phyloP scores from a whole-genome alignment of 345 rosid genomes.

The Boechera retrofracta region DNA sequence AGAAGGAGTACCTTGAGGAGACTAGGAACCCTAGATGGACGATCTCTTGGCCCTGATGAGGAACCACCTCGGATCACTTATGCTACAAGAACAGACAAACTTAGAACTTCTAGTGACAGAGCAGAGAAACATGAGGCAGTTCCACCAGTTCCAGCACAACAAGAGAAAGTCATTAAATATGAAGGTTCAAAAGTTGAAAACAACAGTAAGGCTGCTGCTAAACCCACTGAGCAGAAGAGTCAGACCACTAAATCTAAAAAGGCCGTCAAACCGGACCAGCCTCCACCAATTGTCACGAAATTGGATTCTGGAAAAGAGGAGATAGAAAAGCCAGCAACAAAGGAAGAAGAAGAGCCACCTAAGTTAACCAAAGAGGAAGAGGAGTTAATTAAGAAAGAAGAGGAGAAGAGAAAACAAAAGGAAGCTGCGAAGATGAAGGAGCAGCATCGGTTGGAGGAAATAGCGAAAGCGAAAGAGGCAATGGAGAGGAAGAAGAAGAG shows the following conservation, averaged over 20 bases:
- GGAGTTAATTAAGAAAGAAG: constrained; percentile 73
- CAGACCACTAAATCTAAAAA: constrained; percentile 49
- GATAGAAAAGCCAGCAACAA: constrained; percentile 47
- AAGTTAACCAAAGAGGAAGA: constrained; percentile 73
- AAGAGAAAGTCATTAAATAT: constrained; percentile 42
- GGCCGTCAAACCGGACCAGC: constrained; percentile 48
- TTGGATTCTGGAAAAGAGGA: constrained; percentile 51
- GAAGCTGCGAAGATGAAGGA: constrained; percentile 69
- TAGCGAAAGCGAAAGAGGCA: constrained; percentile 81
- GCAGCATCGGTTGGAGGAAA: constrained; percentile 73
- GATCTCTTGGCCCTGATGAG: constrained; percentile 86
- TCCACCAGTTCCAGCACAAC: constrained; percentile 42
- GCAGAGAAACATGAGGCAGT: constrained; percentile 41
- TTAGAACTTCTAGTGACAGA: constrained; percentile 46
- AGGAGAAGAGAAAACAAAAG: constrained; percentile 69
- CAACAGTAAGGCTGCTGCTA: constrained; percentile 37
- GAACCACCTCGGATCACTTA: constrained; percentile 58
- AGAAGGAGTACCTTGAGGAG: constrained; percentile 67
- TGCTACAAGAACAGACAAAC: constrained; percentile 46
- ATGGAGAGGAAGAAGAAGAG: constrained; percentile 72
- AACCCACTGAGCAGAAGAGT: constrained; percentile 54
- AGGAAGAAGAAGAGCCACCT: constrained; percentile 54
- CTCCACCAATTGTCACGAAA: constrained; percentile 36
- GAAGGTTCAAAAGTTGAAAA: constrained; percentile 50
- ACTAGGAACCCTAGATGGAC: constrained; percentile 79